Base-by-base conservation (phyloP, 1,139 yeast species). In the Zygosaccharomyces pseudobailii region DNA sequence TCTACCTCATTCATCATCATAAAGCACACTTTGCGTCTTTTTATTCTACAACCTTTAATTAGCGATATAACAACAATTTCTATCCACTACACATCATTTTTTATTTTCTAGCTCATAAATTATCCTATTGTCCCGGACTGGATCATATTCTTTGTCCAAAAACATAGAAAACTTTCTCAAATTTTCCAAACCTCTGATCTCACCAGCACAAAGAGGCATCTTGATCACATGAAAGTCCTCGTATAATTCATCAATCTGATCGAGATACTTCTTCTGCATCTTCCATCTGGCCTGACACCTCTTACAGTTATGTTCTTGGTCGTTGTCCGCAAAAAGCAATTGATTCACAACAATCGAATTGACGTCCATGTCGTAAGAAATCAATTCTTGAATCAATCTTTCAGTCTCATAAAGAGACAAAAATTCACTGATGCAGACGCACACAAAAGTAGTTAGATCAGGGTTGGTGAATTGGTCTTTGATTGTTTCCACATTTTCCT, bases 391-490 rank as follows among this genome's bases (percentile, higher is more conserved):
- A 57, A 90, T 87, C 84, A 92, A 81, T 71, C 98, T 83, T 72
- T 92, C 98, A 22, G 97, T 90, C 70, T 92, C 98, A 68, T 92
- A 92, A 46, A 92, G 75, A 2, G 97, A 90, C 63, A 92, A 76
- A 69, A 92, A 92, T 71, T 92, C 98, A 40, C 97, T 88, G 55
- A 92, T 92, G 71, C 98, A 92, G 37, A 92, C 98, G 71, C 97
- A 92, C 23, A 92, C 87, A 68, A 92, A 92, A 3, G 98, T 92
- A 21, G 98, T 92, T 63, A 92, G 75, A 53, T 92, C 97, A 2
- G 98, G 96, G 69, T 92, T 82, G 61, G 95, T 89, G 73, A 92
- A 92, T 68, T 92, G 98, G 55, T 84, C 84, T 69, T 88, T 92
- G 51, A 92, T 96, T 65, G 88, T 95, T 44, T 82, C 73, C 27